Evolutionary conservation across 257 asterid genomes (phyloP).

Genomic region (Solanum pimpinellifolium): DNA sequence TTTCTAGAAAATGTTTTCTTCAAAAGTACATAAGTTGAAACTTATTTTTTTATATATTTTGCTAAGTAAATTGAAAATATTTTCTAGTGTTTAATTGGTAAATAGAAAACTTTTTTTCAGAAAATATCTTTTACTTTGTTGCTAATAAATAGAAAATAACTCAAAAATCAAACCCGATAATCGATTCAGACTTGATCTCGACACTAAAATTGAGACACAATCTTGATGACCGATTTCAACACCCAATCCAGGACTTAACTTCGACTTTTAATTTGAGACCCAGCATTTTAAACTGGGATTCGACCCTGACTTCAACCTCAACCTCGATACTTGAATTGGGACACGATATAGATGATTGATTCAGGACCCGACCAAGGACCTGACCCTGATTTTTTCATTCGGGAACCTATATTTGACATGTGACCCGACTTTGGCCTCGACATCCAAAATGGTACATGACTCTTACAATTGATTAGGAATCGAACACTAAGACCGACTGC

Average conservation of each 20-base stretch:
- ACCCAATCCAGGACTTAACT: neutral
- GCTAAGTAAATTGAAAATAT: neutral
- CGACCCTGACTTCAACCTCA: neutral
- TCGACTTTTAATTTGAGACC: neutral
- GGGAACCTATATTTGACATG: neutral
- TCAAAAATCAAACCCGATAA: too few relatives aligned
- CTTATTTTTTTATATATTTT: too few relatives aligned
- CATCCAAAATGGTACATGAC: neutral
- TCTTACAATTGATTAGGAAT: neutral
- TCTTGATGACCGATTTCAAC: neutral
- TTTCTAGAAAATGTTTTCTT: neutral
- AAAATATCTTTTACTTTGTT: too few relatives aligned
- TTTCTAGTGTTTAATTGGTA: neutral
- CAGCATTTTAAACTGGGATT: too few relatives aligned
- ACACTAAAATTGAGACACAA: neutral
- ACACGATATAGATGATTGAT: neutral
- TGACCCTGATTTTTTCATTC: neutral
- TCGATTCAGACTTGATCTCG: neutral
- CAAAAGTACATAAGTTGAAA: too few relatives aligned
- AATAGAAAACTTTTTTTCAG: too few relatives aligned
- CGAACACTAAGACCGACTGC: neutral
- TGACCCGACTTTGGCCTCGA: fast-evolving
- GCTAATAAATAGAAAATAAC: too few relatives aligned
- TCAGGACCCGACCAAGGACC: neutral
- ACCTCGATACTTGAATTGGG: too few relatives aligned